A percentile compares a stretch with the other conserved stretches of the same genome.
phyloP scores from a whole-genome alignment of 176 grass and related monocot species.

The Aegilops tauschii region DNA sequence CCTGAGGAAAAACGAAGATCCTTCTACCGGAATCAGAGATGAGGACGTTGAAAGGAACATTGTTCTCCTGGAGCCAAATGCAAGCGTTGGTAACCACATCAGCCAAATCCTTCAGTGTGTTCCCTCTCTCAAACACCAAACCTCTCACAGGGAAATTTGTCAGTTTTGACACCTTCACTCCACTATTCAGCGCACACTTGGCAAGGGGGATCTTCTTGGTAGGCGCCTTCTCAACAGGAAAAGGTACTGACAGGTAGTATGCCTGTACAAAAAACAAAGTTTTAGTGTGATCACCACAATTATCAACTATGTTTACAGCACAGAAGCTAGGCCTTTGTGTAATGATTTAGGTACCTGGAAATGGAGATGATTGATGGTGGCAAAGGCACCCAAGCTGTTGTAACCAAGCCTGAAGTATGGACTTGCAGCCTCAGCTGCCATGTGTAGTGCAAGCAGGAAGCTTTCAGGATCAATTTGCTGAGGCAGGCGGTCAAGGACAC shows the following conservation, averaged over 20 bases:
- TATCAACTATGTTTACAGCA: not conserved
- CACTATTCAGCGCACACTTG: slow-evolving; percentile 31
- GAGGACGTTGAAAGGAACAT: slow-evolving; percentile 73
- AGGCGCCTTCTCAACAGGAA: slow-evolving; percentile 71
- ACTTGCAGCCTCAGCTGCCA: slow-evolving; percentile 56
- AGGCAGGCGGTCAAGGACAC: slow-evolving; percentile 62
- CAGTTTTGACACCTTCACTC: slow-evolving; percentile 56
- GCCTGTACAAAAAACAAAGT: slow-evolving; percentile 39
- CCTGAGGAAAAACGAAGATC: slow-evolving; percentile 74
- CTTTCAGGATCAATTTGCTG: slow-evolving; percentile 64
- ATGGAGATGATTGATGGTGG: slow-evolving; percentile 79
- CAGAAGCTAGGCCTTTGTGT: not conserved
- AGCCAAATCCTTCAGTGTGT: slow-evolving; percentile 54
- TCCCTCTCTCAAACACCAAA: slow-evolving; percentile 57
- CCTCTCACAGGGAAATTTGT: slow-evolving; percentile 65
- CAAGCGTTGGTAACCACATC: slow-evolving; percentile 59
- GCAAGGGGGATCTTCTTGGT: slow-evolving; percentile 49
- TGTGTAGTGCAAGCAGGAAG: slow-evolving; percentile 64
- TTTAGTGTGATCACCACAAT: not conserved
- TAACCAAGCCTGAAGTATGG: slow-evolving; percentile 80
- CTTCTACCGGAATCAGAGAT: slow-evolving; percentile 56
- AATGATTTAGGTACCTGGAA: slow-evolving; percentile 51
- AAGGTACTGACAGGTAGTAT: slow-evolving; percentile 53
- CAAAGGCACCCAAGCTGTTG: slow-evolving; percentile 81
- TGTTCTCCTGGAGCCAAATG: slow-evolving; percentile 70